phyloP scores from a whole-genome alignment of 495 filamentous ascomycete species.

The Acidomyces sp. region DNA sequence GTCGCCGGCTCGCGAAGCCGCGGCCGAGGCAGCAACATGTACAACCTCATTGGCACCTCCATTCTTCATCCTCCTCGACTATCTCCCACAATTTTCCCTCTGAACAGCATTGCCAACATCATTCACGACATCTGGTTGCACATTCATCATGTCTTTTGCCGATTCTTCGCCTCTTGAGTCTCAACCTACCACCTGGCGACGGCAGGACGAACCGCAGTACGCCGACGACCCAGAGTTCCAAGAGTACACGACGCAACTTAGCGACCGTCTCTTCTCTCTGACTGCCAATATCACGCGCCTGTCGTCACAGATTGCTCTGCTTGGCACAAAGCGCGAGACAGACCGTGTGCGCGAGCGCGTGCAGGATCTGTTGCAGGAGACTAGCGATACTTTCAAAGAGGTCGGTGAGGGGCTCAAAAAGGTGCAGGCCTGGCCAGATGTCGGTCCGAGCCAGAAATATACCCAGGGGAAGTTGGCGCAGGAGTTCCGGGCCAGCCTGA shows the following conservation, averaged over 20 bases:
- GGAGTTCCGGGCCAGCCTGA: conserved; percentile 74
- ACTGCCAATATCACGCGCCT: conserved; percentile 76
- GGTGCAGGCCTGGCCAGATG: conserved; percentile 78
- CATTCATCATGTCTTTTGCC: conserved; percentile 71
- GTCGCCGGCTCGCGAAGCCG: too few species aligned
- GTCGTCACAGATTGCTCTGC: conserved; percentile 61
- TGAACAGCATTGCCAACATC: conserved; percentile 6
- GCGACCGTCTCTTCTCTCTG: conserved; percentile 71
- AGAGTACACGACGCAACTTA: conserved; percentile 63
- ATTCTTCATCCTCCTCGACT: too few species aligned
- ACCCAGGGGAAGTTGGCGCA: conserved; percentile 86
- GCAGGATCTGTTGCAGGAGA: conserved; percentile 71
- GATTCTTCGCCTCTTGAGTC: conserved; percentile 72
- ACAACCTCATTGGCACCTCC: too few species aligned
- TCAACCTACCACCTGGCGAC: conserved; percentile 54
- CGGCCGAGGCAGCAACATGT: too few species aligned
- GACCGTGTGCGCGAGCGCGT: conserved; percentile 83
- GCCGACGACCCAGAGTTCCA: conserved; percentile 88
- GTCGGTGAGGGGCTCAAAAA: conserved; percentile 89
- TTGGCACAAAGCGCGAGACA: conserved; percentile 84
- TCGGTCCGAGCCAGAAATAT: conserved; percentile 85
- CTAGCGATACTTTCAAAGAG: conserved; percentile 74
- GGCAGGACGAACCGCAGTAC: conserved; percentile 57
- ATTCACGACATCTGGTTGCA: background rate
- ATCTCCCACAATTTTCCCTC: conserved; percentile 5